phyloP scores from a whole-genome alignment of 768 basidiomycete genomes.

The Daedaleopsis nitida region DNA sequence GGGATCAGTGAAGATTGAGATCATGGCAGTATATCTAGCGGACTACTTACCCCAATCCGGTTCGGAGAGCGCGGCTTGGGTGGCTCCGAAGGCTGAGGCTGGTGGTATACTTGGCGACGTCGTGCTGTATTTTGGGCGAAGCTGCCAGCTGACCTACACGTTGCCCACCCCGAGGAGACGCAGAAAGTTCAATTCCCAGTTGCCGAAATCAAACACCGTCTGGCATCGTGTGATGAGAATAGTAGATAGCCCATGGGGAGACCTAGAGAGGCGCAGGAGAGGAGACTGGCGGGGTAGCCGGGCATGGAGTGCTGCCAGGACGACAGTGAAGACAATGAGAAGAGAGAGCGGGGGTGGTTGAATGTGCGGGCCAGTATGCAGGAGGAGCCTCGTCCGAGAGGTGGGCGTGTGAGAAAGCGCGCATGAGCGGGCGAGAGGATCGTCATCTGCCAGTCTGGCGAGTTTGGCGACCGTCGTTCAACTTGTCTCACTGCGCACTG shows the following conservation, averaged over 20 bases:
- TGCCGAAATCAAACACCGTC: not conserved
- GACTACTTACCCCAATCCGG: not conserved
- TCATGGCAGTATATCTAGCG: too few relatives aligned
- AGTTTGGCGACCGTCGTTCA: constrained; percentile 9
- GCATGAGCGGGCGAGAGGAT: not conserved
- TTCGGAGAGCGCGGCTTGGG: not conserved
- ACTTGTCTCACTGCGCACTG: constrained; percentile 19
- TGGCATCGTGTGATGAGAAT: not conserved
- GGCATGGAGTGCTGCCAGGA: not conserved
- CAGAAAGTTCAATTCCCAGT: too few relatives aligned
- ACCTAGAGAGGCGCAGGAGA: not conserved
- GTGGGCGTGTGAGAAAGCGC: constrained; percentile 8
- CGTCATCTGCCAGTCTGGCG: constrained; percentile 8
- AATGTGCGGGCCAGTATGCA: not conserved
- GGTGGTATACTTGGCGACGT: not conserved
- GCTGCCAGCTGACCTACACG: not conserved
- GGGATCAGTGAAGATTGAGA: too few relatives aligned
- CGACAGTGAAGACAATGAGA: not conserved
- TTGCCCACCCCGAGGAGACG: not conserved
- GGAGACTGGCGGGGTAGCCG: not conserved
- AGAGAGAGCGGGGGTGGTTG: not conserved
- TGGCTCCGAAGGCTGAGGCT: not conserved
- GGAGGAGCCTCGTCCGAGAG: too few relatives aligned
- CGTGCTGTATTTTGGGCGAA: not conserved
- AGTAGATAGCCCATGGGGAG: too few relatives aligned